Base-by-base conservation (phyloP, 2,329 filamentous ascomycete genomes). In the Aspergillus sp. region DNA sequence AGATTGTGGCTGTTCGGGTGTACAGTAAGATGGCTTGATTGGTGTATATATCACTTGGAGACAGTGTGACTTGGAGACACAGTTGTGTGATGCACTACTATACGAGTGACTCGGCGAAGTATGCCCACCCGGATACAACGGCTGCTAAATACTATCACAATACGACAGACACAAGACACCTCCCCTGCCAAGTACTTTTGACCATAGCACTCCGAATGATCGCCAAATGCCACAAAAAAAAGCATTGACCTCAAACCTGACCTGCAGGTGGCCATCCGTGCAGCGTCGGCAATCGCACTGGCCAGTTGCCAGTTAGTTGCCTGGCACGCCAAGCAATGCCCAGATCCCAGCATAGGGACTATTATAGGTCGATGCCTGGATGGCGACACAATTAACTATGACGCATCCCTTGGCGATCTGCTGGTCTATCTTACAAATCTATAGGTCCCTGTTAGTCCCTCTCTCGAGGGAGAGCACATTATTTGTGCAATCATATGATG, bases 401-500 rank as follows among this genome's bases (percentile, higher is more conserved):
- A 50, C 47, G 47, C 47, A 50, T 30, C 6, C 5, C 19, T 21
- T 45, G 41, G 41, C 41, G 19, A 45, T 30, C 47, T 17, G 28
- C 25, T 19, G 23, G 25, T 12, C n/a, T 32, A n/a, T 30, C 1
- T n/a, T 28, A n/a, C 30, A 28, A n/a, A 50, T 36, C 47, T 10
- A 30, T 30, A 50, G 47, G 15, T 13, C n/a, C 47, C 15, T 17
- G 30, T 50, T 32, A 15, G 32, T 30, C 28, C 30, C 47, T 28
- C 47, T 28, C 25, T 50, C 47, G 23, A n/a, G 21, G 23, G 15
- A 5, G 15, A 28, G 15, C 45, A 30, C 15, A 19, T 32, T 30
- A 8, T 28, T 28, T 17, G 25, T 50, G 47, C 47, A 51, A 51
- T 51, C 47, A 41, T 55, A 47, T 47, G 39, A 45, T 47, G 53